These are phyloP conservation scores for Populus davidiana DNA, from an alignment of 345 rosid species.

Conservation along the genomic window DNA sequence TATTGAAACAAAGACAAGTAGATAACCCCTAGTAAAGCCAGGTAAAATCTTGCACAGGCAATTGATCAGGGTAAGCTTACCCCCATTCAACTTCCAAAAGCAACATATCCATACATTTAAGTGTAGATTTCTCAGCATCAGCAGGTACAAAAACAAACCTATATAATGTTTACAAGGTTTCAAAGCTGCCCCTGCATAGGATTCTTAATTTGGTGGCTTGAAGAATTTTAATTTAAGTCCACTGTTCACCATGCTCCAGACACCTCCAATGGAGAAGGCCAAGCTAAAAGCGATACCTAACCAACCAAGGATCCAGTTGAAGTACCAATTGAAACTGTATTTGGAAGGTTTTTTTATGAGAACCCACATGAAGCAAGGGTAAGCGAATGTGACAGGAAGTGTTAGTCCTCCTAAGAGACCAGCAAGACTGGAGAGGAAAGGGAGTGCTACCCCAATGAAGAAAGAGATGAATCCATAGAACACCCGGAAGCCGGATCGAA, in stretches of 20 bases:
- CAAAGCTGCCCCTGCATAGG: neutral
- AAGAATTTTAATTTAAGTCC: constrained; percentile 91
- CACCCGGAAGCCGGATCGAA: constrained; percentile 87
- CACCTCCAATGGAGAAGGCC: constrained; percentile 89
- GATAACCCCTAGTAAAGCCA: neutral
- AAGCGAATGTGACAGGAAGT: constrained; percentile 90
- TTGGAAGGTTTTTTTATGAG: constrained; percentile 74
- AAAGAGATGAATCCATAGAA: constrained; percentile 75
- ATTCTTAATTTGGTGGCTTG: constrained; percentile 66
- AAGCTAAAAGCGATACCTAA: constrained; percentile 82
- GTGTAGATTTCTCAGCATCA: no score
- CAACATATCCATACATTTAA: no score
- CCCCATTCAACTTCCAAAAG: no score
- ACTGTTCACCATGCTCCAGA: constrained; percentile 82
- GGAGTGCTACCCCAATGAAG: constrained; percentile 92
- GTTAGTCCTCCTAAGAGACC: constrained; percentile 93
- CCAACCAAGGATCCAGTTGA: constrained; percentile 95
- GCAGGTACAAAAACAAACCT: neutral
- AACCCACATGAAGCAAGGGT: constrained; percentile 99
- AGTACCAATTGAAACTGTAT: constrained; percentile 91
- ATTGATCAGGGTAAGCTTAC: neutral
- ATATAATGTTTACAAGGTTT: neutral
- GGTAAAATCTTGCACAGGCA: neutral
- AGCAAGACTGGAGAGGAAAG: constrained; percentile 85
- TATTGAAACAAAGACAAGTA: neutral